Evolutionary conservation across 441 rosid species (phyloP).

Genomic region (Heliophila coronopifolia): DNA sequence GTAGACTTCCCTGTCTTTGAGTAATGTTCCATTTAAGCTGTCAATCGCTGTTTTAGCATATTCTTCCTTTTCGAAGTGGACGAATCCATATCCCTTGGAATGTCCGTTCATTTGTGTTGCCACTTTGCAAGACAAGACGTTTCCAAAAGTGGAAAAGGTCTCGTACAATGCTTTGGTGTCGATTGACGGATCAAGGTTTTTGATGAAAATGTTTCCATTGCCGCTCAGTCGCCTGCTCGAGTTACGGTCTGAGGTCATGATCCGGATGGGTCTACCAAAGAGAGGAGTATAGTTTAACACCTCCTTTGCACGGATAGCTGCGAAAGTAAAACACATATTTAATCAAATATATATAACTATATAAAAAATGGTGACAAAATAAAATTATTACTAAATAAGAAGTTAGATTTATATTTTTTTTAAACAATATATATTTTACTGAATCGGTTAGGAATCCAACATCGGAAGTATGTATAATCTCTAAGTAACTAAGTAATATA

Average conservation of each 20-base stretch:
- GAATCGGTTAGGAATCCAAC: too few relatives aligned
- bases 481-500: too few relatives aligned
- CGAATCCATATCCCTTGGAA: slow-evolving; percentile 79
- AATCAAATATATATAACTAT: not conserved
- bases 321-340: not conserved
- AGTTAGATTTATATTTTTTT: too few relatives aligned
- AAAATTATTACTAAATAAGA: too few relatives aligned
- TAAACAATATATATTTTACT: too few relatives aligned
- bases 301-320: slow-evolving; percentile 53
- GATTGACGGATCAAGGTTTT: slow-evolving; percentile 62
- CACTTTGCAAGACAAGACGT: slow-evolving; percentile 71
- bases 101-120: slow-evolving; percentile 64
- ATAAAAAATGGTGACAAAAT: too few relatives aligned
- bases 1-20: slow-evolving; percentile 73
- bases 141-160: slow-evolving; percentile 67
- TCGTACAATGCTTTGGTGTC: slow-evolving; percentile 74
- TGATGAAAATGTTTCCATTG: slow-evolving; percentile 54
- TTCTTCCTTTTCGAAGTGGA: slow-evolving; percentile 65
- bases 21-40: slow-evolving; percentile 69
- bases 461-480: too few relatives aligned
- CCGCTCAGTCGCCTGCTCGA: slow-evolving; percentile 52
- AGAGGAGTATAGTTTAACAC: slow-evolving; percentile 42
- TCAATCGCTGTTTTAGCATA: slow-evolving; percentile 64
- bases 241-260: slow-evolving; percentile 58
- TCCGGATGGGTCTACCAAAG: slow-evolving; percentile 40